These are phyloP conservation scores for Filosporella fistucella DNA, from an alignment of 495 filamentous ascomycete species.

Conservation along the genomic window DNA sequence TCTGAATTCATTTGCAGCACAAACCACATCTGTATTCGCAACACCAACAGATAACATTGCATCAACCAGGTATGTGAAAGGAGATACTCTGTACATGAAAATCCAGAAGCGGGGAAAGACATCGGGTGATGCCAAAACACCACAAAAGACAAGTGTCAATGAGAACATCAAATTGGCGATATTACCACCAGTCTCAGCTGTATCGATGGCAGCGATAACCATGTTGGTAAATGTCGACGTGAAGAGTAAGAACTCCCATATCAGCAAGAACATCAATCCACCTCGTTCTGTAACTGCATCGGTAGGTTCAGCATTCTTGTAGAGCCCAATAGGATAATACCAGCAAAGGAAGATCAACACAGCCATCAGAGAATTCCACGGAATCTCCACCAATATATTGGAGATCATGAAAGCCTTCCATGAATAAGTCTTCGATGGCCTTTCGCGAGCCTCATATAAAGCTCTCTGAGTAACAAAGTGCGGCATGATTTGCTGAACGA, in stretches of 20 bases:
- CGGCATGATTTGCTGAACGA: slow-evolving; percentile 83
- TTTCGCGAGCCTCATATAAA: slow-evolving; percentile 82
- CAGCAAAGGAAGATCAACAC: slow-evolving; percentile 66
- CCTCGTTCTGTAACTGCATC: slow-evolving; percentile 25
- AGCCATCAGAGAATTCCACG: slow-evolving; percentile 68
- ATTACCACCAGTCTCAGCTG: slow-evolving; percentile 46
- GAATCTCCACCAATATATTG: slow-evolving; percentile 70
- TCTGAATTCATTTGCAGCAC: slow-evolving; percentile 58
- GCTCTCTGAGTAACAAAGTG: slow-evolving; percentile 72
- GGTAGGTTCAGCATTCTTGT: slow-evolving; percentile 59
- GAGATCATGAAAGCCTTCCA: slow-evolving; percentile 81
- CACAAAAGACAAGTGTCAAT: slow-evolving; percentile 53
- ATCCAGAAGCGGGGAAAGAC: slow-evolving; percentile 71
- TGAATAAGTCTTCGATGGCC: slow-evolving; percentile 76
- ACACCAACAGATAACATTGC: slow-evolving; percentile 44
- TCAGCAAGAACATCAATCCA: slow-evolving; percentile 13
- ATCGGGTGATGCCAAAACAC: slow-evolving; percentile 59
- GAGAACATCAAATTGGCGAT: slow-evolving; percentile 55
- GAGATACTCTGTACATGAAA: slow-evolving; percentile 76
- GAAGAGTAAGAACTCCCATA: slow-evolving; percentile 54
- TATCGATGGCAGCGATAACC: slow-evolving; percentile 38
- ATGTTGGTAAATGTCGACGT: slow-evolving; percentile 62
- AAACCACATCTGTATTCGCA: slow-evolving; percentile 40
- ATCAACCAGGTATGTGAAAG: slow-evolving; percentile 58
- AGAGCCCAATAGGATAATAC: slow-evolving; percentile 27